A percentile compares a stretch with the other conserved stretches of the same genome.
Conservation (phyloP, 139 green algal genomes). For the Volvox reticuliferus region DNA sequence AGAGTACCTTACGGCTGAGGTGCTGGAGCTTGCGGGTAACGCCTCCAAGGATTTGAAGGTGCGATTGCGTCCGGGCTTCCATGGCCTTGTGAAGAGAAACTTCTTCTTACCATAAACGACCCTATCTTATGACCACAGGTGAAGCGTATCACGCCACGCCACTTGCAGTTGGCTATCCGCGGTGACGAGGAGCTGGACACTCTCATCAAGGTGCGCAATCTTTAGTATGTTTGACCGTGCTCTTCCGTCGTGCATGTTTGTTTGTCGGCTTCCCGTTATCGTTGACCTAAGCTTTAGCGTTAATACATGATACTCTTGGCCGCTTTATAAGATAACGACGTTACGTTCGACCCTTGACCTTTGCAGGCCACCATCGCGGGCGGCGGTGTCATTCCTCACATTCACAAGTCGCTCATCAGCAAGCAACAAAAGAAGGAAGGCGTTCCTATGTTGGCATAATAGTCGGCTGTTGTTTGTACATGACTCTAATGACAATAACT, state of each 20-base stretch:
- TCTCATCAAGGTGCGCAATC: conserved; percentile 95
- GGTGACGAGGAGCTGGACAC: conserved; percentile 99
- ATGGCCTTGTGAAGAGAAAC: neutral
- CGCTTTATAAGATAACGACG: too few relatives aligned
- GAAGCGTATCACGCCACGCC: conserved; percentile 99
- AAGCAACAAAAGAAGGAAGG: conserved; percentile 66
- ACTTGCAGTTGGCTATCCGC: conserved; percentile 99
- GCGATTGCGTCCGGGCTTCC: neutral
- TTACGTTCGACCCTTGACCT: neutral
- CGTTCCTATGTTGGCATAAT: conserved; percentile 26
- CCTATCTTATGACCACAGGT: conserved; percentile 69
- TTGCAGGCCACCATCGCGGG: conserved; percentile 96
- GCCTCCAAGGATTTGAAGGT: conserved; percentile 99
- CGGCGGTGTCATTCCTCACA: conserved; percentile 99
- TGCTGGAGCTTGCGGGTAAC: conserved; percentile 99
- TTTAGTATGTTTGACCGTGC: neutral
- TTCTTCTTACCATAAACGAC: neutral
- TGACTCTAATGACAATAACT: too few relatives aligned
- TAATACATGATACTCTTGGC: too few relatives aligned
- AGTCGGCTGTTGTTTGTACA: neutral
- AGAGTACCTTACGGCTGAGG: conserved; percentile 96
- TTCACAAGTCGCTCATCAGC: conserved; percentile 96
- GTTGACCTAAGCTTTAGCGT: neutral
- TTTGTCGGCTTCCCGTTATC: neutral
- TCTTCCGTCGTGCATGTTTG: neutral